Evolutionary conservation across 1,139 yeast species (phyloP).

Genomic region (Saccharomyces pastorianus): DNA sequence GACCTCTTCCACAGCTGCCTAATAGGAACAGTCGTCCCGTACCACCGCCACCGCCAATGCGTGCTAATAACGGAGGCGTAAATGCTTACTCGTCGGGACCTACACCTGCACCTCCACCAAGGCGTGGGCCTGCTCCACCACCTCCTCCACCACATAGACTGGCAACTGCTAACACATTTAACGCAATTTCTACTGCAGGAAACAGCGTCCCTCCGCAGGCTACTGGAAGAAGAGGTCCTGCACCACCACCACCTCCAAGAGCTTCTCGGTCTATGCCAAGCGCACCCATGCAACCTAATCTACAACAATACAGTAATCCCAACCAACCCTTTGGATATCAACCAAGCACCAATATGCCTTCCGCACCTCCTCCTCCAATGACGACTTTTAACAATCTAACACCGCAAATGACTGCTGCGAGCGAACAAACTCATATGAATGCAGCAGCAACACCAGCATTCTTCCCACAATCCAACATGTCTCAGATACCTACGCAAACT

Average conservation of each 20-base stretch:
- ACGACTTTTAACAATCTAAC: conserved; percentile 12
- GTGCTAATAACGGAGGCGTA: conserved; percentile 23
- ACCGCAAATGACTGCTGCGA: conserved; percentile 10
- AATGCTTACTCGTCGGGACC: conserved; percentile 19
- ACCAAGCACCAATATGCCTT: conserved; percentile 2
- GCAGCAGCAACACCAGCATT: no score
- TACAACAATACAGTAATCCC: conserved; percentile 6
- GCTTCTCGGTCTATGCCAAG: conserved; percentile 18
- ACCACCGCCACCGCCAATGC: conserved; percentile 36
- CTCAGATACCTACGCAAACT: conserved; percentile 19
- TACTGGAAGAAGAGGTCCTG: conserved; percentile 16
- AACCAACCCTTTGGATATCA: conserved; percentile 3
- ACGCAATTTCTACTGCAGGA: background rate
- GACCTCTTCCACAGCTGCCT: conserved; percentile 15
- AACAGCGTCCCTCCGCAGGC: background rate
- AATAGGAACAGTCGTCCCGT: conserved; percentile 29
- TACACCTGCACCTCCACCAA: conserved; percentile 31
- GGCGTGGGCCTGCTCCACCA: conserved; percentile 24
- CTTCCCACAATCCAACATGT: conserved; percentile 16
- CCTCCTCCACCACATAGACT: conserved; percentile 22
- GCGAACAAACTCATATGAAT: conserved; percentile 15
- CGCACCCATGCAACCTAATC: conserved; percentile 2
- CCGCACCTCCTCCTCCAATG: conserved; percentile 26
- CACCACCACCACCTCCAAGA: conserved; percentile 22
- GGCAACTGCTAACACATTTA: background rate